Evolutionary conservation across 768 basidiomycete species (phyloP).

Genomic region (Suillus tomentosus): DNA sequence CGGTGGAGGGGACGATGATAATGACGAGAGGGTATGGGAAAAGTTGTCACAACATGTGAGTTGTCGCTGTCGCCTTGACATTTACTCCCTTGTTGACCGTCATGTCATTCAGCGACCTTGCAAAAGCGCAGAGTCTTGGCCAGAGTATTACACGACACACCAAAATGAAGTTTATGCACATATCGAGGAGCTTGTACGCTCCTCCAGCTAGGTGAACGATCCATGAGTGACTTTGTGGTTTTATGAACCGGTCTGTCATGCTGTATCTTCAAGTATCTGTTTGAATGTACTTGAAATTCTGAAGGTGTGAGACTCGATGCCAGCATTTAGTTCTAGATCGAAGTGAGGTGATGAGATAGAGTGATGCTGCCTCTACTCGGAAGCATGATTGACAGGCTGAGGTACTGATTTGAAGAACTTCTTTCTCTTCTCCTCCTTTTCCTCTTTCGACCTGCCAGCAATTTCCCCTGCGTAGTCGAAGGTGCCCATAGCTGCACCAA

Average conservation of each 20-base stretch:
- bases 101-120: slow-evolving; percentile 37
- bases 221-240: not conserved
- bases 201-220: not conserved
- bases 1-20: slow-evolving; percentile 48
- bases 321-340: slow-evolving; percentile 8
- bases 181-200: slow-evolving; percentile 34
- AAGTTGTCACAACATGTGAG: slow-evolving; percentile 49
- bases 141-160: slow-evolving; percentile 51
- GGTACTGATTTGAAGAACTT: slow-evolving; percentile 81
- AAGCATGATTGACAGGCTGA: slow-evolving; percentile 35
- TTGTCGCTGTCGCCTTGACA: slow-evolving; percentile 19
- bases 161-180: slow-evolving; percentile 43
- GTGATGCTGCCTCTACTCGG: slow-evolving; percentile 23
- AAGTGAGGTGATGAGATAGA: slow-evolving; percentile 15
- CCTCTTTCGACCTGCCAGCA: slow-evolving; percentile 45
- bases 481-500: slow-evolving; percentile 79
- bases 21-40: slow-evolving; percentile 55
- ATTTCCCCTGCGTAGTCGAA: slow-evolving; percentile 79
- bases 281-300: not conserved
- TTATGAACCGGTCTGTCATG: not conserved
- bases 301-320: not conserved
- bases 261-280: not conserved
- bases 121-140: slow-evolving; percentile 47
- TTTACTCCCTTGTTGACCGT: slow-evolving; percentile 10
- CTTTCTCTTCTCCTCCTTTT: slow-evolving; percentile 69